Conservation (phyloP, 108 stramenopile species). For the Hondaea fermentalgiana region DNA sequence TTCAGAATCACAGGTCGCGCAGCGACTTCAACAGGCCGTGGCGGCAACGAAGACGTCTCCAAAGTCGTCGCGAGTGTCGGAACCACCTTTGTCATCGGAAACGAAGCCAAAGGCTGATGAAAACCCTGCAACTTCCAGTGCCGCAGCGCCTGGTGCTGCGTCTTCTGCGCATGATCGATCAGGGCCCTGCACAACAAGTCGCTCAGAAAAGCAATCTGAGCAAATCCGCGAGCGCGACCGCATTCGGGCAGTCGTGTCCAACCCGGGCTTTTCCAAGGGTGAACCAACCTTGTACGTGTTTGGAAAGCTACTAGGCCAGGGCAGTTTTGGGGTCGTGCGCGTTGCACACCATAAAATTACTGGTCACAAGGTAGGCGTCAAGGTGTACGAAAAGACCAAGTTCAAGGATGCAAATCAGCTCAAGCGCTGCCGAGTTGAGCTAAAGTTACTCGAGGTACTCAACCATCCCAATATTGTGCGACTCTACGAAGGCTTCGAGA, state of each 20-base stretch:
- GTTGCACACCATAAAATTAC: constrained; percentile 55
- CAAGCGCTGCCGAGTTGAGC: constrained; percentile 52
- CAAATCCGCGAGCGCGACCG: background rate
- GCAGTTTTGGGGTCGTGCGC: constrained; percentile 47
- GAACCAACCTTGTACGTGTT: constrained; percentile 33
- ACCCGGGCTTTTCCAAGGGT: background rate
- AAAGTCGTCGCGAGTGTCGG: too few species aligned
- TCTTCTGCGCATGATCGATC: too few species aligned
- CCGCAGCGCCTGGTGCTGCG: too few species aligned
- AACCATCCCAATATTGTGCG: constrained; percentile 38
- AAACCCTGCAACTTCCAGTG: too few species aligned
- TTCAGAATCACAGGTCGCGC: background rate
- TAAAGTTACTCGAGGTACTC: constrained; percentile 47
- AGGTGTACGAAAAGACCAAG: constrained; percentile 56
- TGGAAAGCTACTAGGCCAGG: constrained; percentile 48
- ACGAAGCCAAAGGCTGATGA: too few species aligned
- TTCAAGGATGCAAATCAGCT: constrained; percentile 53
- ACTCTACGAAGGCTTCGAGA: constrained; percentile 27
- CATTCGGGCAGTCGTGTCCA: background rate
- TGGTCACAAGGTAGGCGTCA: constrained; percentile 48
- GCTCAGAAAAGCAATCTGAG: background rate
- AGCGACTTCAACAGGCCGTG: background rate
- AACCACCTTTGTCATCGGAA: too few species aligned
- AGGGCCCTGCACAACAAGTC: background rate
- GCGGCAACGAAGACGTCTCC: background rate